Evolutionary conservation across 805 yeast genomes (phyloP).

Genomic region (Ogataea populi-albae): DNA sequence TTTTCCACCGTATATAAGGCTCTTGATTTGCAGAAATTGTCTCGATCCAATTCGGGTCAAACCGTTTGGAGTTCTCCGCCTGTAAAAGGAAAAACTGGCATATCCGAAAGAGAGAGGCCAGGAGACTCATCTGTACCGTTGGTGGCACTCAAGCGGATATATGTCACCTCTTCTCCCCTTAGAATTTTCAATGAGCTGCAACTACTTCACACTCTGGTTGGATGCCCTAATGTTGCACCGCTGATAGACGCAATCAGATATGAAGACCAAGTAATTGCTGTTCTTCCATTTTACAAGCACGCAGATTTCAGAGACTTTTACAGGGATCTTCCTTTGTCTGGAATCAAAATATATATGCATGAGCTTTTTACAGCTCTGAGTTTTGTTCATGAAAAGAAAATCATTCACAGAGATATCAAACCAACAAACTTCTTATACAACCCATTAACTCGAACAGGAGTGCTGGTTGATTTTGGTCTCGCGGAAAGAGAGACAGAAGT

Average conservation of each 20-base stretch:
- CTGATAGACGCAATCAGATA: slow-evolving; percentile 80
- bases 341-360: slow-evolving; percentile 76
- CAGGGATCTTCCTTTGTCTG: slow-evolving; percentile 72
- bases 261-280: slow-evolving; percentile 91
- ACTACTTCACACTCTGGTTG: slow-evolving; percentile 64
- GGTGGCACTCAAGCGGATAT: slow-evolving; percentile 90
- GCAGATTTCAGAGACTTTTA: slow-evolving; percentile 87
- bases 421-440: slow-evolving; percentile 70
- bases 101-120: slow-evolving; percentile 13
- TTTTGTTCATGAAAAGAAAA: slow-evolving; percentile 72
- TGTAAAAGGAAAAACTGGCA: slow-evolving; percentile 13
- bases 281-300: slow-evolving; percentile 87
- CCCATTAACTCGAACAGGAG: slow-evolving; percentile 67
- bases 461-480: slow-evolving; percentile 86
- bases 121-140: slow-evolving; percentile 26
- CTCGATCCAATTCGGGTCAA: slow-evolving; percentile 22
- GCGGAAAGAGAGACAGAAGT: slow-evolving; percentile 61
- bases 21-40: slow-evolving; percentile 30
- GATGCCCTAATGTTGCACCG: slow-evolving; percentile 79
- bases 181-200: slow-evolving; percentile 87
- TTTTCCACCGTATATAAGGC: slow-evolving; percentile 75
- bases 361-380: slow-evolving; percentile 75
- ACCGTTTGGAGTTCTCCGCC: slow-evolving; percentile 32
- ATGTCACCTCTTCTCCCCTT: slow-evolving; percentile 92
- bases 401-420: slow-evolving; percentile 91